Percentiles rank a stretch among this genome's conserved stretches.
These are phyloP conservation scores for Microstegium vimineum DNA, from an alignment of 176 grass and related monocot genomes.

Conservation along the genomic window DNA sequence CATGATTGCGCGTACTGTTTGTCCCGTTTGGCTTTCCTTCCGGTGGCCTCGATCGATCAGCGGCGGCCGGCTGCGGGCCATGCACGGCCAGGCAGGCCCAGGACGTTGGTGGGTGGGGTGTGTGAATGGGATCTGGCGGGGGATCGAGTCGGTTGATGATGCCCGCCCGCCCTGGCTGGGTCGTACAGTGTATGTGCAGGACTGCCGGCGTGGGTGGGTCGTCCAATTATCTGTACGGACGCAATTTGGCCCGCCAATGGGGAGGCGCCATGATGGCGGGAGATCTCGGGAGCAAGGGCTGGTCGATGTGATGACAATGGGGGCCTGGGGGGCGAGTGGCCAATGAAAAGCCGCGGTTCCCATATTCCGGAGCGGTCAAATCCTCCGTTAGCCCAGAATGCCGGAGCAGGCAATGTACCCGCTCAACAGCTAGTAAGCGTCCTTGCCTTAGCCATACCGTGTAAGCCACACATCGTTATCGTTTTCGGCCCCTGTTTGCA, in stretches of 20 bases:
- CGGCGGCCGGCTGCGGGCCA: neutral
- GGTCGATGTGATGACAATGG: neutral
- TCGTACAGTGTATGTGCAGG: neutral
- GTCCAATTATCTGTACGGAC: constrained; percentile 28
- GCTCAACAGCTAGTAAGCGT: neutral
- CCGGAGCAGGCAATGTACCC: neutral
- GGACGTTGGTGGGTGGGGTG: neutral
- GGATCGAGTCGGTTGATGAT: no score
- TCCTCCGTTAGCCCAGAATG: neutral
- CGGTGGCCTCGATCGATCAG: no score
- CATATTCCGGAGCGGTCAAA: constrained; percentile 23
- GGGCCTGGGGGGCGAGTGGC: neutral
- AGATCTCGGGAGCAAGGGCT: neutral
- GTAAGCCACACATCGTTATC: neutral
- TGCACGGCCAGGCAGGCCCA: no score
- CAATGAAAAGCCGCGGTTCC: constrained; percentile 9
- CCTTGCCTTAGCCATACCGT: no score
- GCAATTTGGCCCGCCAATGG: constrained; percentile 13
- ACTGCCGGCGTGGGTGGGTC: neutral
- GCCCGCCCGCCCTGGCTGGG: no score
- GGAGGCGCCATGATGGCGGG: neutral
- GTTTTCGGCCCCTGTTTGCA: neutral
- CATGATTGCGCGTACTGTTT: constrained; percentile 17
- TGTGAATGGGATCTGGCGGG: constrained; percentile 24
- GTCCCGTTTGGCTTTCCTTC: no score